Evolutionary conservation across 129 eudicot genomes (phyloP).

Genomic region (Solidago caesia): DNA sequence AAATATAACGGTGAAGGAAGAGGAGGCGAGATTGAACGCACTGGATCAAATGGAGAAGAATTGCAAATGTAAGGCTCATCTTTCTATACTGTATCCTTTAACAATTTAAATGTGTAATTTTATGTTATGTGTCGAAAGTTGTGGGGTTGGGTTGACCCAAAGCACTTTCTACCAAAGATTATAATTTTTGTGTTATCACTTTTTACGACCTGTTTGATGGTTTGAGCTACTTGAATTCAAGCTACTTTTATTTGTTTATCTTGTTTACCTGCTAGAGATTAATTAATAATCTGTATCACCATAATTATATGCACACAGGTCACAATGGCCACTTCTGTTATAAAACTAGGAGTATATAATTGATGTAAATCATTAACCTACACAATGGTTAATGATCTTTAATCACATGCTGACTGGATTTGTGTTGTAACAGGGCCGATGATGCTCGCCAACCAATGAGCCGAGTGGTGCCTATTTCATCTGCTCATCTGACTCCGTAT

Average conservation of each 20-base stretch:
- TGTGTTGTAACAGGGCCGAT: conserved; percentile 43
- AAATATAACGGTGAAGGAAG: conserved; percentile 66
- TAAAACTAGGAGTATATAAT: no score
- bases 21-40: conserved; percentile 83
- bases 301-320: not conserved
- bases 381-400: not conserved
- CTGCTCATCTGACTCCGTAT: conserved; percentile 67
- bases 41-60: conserved; percentile 89
- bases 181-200: no score
- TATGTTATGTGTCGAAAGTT: not conserved
- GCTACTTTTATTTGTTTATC: no score
- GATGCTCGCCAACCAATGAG: conserved; percentile 70
- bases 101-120: not conserved
- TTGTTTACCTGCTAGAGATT: no score
- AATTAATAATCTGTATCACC: not conserved
- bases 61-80: conserved; percentile 60
- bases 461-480: conserved; percentile 65
- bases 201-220: not conserved
- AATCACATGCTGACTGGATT: conserved; percentile 1
- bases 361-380: not conserved
- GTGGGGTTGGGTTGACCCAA: not conserved
- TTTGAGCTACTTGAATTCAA: no score
- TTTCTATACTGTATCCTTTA: conserved; percentile 16
- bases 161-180: not conserved
- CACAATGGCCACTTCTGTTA: not conserved